These are phyloP conservation scores for Clavariopsis aquatica DNA, from an alignment of 495 filamentous ascomycete species.

Conservation along the genomic window DNA sequence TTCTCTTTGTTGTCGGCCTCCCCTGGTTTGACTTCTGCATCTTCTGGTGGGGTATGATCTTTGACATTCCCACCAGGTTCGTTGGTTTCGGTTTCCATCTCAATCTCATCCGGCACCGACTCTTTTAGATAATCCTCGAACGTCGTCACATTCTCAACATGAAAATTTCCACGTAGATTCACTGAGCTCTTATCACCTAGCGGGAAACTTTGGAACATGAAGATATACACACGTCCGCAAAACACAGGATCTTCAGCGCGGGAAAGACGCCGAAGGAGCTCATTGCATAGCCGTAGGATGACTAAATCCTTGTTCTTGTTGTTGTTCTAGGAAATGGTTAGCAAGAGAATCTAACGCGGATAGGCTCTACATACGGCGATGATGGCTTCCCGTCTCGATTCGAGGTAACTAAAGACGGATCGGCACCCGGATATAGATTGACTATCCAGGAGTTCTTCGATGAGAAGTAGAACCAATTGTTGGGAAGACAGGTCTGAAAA, in stretches of 20 bases:
- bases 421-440: slow-evolving; percentile 90
- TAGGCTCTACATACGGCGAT: slow-evolving; percentile 55
- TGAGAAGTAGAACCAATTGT: slow-evolving; percentile 80
- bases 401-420: slow-evolving; percentile 87
- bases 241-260: slow-evolving; percentile 95
- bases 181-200: slow-evolving; percentile 95
- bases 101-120: slow-evolving; percentile 49
- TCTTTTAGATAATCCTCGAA: slow-evolving; percentile 63
- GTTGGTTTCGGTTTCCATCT: slow-evolving; percentile 58
- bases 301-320: slow-evolving; percentile 80
- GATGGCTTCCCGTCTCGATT: slow-evolving; percentile 84
- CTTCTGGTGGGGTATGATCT: slow-evolving; percentile 17
- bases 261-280: slow-evolving; percentile 85
- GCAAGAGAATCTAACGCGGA: background rate
- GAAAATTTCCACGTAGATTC: slow-evolving; percentile 93
- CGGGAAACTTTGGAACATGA: slow-evolving; percentile 95
- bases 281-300: slow-evolving; percentile 90
- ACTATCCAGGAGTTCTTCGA: slow-evolving; percentile 94
- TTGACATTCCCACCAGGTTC: slow-evolving; percentile 34
- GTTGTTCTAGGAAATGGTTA: slow-evolving; percentile 60
- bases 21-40: slow-evolving; percentile 6
- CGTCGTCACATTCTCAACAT: slow-evolving; percentile 89
- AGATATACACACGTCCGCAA: slow-evolving; percentile 95
- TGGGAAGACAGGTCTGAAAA: slow-evolving; percentile 76
- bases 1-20: slow-evolving; percentile 6